These are phyloP conservation scores for Astrothelium macrocarpum DNA, from an alignment of 495 filamentous ascomycete species.

Conservation along the genomic window DNA sequence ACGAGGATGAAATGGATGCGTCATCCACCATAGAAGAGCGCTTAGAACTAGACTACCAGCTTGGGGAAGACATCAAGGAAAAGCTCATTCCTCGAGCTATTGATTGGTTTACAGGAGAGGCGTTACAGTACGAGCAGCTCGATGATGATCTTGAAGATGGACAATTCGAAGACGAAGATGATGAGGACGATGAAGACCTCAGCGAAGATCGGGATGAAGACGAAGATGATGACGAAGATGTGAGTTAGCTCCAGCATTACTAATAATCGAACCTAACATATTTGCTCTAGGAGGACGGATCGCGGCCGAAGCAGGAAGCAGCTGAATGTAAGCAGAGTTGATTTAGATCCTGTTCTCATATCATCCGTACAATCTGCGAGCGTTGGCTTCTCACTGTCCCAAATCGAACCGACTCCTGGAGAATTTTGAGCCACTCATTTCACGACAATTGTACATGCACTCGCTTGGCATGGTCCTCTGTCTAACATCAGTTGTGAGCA, in stretches of 20 bases:
- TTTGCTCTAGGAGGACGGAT: constrained; percentile 66
- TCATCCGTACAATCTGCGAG: background rate
- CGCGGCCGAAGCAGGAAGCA: constrained; percentile 97
- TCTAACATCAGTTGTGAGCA: background rate
- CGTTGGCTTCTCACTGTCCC: background rate
- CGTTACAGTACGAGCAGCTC: constrained; percentile 90
- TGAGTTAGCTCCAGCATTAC: constrained; percentile 37
- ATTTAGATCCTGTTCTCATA: background rate
- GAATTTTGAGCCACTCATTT: background rate
- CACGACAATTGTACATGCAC: background rate
- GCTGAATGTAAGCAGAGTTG: constrained; percentile 99
- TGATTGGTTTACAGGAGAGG: constrained; percentile 99
- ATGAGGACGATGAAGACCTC: constrained; percentile 84
- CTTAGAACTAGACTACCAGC: constrained; percentile 95
- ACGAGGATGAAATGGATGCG: constrained; percentile 65
- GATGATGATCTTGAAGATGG: constrained; percentile 79
- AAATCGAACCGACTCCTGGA: background rate
- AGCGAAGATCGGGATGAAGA: constrained; percentile 83
- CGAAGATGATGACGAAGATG: constrained; percentile 88
- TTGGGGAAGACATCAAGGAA: constrained; percentile 99
- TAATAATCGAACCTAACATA: constrained; percentile 27
- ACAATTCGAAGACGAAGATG: constrained; percentile 79
- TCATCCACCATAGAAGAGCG: constrained; percentile 92
- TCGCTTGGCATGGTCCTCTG: background rate
- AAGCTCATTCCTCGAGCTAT: constrained; percentile 98